Evolutionary conservation across 768 basidiomycete genomes (phyloP), one percentile per base, ranked within the genome.

Genomic region (Piloderma croceum): DNA sequence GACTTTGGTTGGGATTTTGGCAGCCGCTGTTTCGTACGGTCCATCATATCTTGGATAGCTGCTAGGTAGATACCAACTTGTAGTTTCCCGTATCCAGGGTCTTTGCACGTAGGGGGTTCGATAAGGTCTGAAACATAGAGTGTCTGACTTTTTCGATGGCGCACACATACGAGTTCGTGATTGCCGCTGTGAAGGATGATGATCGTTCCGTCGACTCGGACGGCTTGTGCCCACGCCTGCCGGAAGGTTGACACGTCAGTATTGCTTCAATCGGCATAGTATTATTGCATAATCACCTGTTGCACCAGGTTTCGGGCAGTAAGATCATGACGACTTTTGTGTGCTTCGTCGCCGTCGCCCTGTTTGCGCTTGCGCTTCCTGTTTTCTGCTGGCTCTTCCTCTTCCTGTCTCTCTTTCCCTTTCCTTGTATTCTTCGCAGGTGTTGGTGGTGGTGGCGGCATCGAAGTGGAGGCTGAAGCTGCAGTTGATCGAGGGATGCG

Each of bases 51-150:
- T 42, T 50, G 42, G 40, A 55, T 43, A 5, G 49, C 49, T 25
- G 53, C 42, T 7, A 53, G 31, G 25, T 50, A 49, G 2, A 53
- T 43, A 9, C 49, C 48, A 32, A 54, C 41, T 7, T 54, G 51
- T 29, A 53, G 46, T 50, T 54, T 53, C 3, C 49, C 43, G 27
- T 51, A 56, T 3, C 15, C 36, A n/a, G 48, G 52, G 17, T 47
- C 52, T 53, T 27, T 10, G 34, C 54, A 52, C 1, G 15, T n/a
- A 21, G 35, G 35, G 23, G 47, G 42, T 12, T 35, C 27, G 23
- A 52, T 42, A 7, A 51, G 18, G 24, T 48, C 46, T 29, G 51
- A 52, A 4, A 52, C 19, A 39, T 51, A 48, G 9, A 51, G 47
- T 15, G 50, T 48, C 35, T 48, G 52, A 24, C n/a, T 27, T 19